Conservation (phyloP, 352 stramenopile genomes). For the Peronospora destructor region DNA sequence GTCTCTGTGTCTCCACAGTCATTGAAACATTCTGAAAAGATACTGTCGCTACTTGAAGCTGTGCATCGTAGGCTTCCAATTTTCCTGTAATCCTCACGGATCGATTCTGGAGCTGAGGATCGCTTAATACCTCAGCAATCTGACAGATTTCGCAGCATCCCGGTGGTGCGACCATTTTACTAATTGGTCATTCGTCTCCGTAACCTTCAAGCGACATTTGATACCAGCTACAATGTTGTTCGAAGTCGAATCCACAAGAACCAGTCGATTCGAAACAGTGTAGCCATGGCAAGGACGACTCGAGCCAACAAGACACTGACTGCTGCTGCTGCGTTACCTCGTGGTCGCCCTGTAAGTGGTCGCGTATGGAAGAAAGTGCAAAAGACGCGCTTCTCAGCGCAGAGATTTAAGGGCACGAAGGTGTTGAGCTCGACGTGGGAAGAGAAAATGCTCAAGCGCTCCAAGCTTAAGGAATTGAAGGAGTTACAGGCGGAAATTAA, state of each 20-base stretch:
- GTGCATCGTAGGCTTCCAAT: conserved; percentile 60
- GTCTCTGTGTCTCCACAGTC: conserved; percentile 56
- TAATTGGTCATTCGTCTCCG: background rate
- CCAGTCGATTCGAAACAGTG: conserved; percentile 27
- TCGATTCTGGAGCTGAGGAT: conserved; percentile 57
- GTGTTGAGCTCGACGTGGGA: conserved; percentile 85
- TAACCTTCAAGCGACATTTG: conserved; percentile 10
- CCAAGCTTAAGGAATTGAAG: conserved; percentile 79
- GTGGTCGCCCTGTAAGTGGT: conserved; percentile 63
- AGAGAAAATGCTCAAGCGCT: conserved; percentile 72
- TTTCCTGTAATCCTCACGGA: conserved; percentile 72
- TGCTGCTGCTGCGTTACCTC: conserved; percentile 26
- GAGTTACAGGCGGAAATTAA: conserved; percentile 81
- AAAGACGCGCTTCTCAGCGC: conserved; percentile 68
- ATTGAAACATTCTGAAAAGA: conserved; percentile 63
- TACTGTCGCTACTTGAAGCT: conserved; percentile 34
- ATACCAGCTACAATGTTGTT: background rate
- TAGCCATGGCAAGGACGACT: conserved; percentile 19
- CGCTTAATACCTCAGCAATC: conserved; percentile 67
- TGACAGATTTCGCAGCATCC: conserved; percentile 64
- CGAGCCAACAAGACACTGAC: conserved; percentile 11
- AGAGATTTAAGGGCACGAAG: conserved; percentile 68
- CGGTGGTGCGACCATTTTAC: conserved; percentile 19
- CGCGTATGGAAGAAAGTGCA: conserved; percentile 82
- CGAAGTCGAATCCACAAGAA: conserved; percentile 9